Base-by-base conservation (phyloP, 805 yeast species). In the Candida ipomoeae region DNA sequence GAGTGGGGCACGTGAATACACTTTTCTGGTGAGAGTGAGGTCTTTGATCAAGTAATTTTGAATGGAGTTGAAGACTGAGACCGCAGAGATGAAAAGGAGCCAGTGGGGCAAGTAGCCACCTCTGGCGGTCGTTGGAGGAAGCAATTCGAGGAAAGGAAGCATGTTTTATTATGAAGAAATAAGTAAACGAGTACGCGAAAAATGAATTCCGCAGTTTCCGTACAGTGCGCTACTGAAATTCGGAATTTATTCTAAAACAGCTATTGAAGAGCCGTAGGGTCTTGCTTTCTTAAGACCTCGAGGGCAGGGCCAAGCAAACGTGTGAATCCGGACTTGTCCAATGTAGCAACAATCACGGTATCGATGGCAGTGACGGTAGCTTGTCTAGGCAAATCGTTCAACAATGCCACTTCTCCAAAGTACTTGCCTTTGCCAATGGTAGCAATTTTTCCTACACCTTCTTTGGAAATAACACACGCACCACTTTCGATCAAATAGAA, bases 221-320 rank as follows among this genome's bases (percentile, higher is more conserved):
- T 20, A 39, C 41, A 39, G 41, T 23, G 32, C 41, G 32, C 41
- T 39, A 21, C 41, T 39, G 10, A 23, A 23, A 39, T n/a, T 6
- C n/a, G 13, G 13, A 23, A 26, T 40, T 20, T n/a, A 32, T 42
- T 33, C 31, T 20, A 20, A n/a, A 33, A 21, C 38, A 42, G 29
- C 46, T 45, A 38, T 34, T 46, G 48, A 32, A 55, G 59, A 2
- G 56, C 57, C 11, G 89, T 86, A 48, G 97, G 97, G 68, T 89
- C 97, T 62, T 89, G 89, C 52, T 84, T 74, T 68, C 87, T 86
- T 64, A 91, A 79, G 40, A 88, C 89, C 51, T 87, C 96, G 20
- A 90, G 96, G 2, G 90, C 96, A 34, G 96, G 96, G 2, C 99
- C 99, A 55, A 94, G 77, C 59, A 94, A 77, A 69, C 98, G 83